Evolutionary conservation across 2,329 filamentous ascomycete species (phyloP).

Genomic region (Alternaria triticina): DNA sequence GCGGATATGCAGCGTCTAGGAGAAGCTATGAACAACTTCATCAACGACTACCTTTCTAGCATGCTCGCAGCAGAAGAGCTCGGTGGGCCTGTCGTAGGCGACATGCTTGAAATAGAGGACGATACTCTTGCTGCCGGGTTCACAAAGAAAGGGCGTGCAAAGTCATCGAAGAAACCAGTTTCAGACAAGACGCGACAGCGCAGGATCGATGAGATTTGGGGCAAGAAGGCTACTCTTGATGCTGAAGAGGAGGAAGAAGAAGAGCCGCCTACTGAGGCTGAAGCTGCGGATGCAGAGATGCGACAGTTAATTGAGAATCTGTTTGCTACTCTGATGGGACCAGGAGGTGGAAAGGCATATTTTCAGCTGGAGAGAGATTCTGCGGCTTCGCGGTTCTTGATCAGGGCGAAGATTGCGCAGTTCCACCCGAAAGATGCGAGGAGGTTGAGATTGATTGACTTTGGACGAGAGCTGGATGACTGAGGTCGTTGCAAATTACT

Average conservation of each 20-base stretch:
- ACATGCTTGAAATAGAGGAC: slow-evolving; percentile 69
- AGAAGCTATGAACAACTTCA: slow-evolving; percentile 71
- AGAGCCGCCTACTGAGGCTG: slow-evolving; percentile 51
- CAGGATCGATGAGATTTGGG: slow-evolving; percentile 60
- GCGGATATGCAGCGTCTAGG: slow-evolving; percentile 67
- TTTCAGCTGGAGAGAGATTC: slow-evolving; percentile 58
- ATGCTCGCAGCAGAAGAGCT: slow-evolving; percentile 85
- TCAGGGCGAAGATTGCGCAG: slow-evolving; percentile 62
- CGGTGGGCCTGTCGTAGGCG: slow-evolving; percentile 81
- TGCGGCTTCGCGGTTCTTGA: slow-evolving; percentile 60
- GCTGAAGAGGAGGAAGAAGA: slow-evolving; percentile 28
- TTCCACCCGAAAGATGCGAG: slow-evolving; percentile 62
- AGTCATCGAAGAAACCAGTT: slow-evolving; percentile 47
- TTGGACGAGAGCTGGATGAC: slow-evolving; percentile 53
- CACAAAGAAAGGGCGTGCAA: slow-evolving; percentile 57
- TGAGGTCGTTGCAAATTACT: slow-evolving; percentile 13
- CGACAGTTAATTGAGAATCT: slow-evolving; percentile 56
- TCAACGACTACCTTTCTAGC: slow-evolving; percentile 71
- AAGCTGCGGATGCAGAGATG: slow-evolving; percentile 57
- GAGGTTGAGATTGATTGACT: slow-evolving; percentile 60
- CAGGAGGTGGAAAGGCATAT: slow-evolving; percentile 52
- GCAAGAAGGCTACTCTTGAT: slow-evolving; percentile 33
- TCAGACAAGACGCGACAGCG: slow-evolving; percentile 52
- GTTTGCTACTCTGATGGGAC: slow-evolving; percentile 49
- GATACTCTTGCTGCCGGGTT: slow-evolving; percentile 61